Conservation (phyloP, 2,329 filamentous ascomycete genomes). For the Coniochaeta sp. region DNA sequence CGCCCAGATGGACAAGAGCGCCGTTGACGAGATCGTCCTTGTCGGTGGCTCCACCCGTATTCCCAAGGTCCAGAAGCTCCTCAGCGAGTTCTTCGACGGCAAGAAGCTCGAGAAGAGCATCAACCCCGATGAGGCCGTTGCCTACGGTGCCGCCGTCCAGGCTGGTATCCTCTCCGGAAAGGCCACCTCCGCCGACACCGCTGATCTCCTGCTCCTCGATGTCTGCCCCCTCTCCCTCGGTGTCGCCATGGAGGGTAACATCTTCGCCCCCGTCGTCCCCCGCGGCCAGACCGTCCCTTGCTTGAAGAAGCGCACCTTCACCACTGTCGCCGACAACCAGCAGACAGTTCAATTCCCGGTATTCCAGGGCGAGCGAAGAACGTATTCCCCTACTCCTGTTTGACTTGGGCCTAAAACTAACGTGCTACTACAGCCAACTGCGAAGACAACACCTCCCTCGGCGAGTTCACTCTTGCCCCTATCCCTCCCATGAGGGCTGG, state of each 20-base stretch:
- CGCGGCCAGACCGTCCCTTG: constrained; percentile 71
- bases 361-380: constrained; percentile 93
- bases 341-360: constrained; percentile 34
- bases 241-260: constrained; percentile 98
- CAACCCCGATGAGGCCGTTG: constrained; percentile 99
- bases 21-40: constrained; percentile 96
- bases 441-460: constrained; percentile 94
- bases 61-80: constrained; percentile 96
- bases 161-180: constrained; percentile 98
- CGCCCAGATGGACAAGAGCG: constrained; percentile 76
- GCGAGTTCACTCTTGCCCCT: constrained; percentile 93
- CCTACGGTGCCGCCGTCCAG: constrained; percentile 97
- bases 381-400: constrained; percentile 31
- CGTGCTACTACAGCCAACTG: constrained; percentile 42
- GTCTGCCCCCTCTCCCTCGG: constrained; percentile 94
- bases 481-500: constrained; percentile 85
- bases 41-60: constrained; percentile 99
- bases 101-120: constrained; percentile 99
- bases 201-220: constrained; percentile 91
- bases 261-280: constrained; percentile 89
- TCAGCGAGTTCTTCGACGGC: constrained; percentile 97
- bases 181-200: constrained; percentile 90
- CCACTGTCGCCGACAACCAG: not conserved
- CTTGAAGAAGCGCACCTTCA: constrained; percentile 62
- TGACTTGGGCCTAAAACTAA: too few species aligned